phyloP scores from a whole-genome alignment of 2,329 filamentous ascomycete species.

The Fusarium sp. region DNA sequence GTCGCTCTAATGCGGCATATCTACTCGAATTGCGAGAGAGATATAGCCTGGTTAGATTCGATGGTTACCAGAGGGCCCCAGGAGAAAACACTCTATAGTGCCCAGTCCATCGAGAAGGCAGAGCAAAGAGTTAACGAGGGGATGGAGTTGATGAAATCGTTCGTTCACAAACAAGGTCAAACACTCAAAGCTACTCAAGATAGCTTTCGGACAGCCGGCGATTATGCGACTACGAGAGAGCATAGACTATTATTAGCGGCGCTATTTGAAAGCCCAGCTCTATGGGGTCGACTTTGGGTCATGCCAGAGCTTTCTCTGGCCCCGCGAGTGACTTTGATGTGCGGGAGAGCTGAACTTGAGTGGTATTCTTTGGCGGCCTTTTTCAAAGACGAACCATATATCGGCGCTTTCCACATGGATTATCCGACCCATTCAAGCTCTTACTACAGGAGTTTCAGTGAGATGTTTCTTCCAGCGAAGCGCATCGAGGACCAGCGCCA shows the following conservation, averaged over 20 bases:
- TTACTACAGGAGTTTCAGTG: not conserved
- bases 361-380: conserved; percentile 16
- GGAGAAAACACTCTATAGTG: not conserved
- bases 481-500: conserved; percentile 32
- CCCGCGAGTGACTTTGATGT: conserved; percentile 6
- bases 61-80: not conserved
- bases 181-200: conserved; percentile 12
- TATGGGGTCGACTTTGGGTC: conserved; percentile 29
- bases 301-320: conserved; percentile 35
- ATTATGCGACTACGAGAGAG: fast-evolving
- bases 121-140: not conserved
- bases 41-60: conserved; percentile 33
- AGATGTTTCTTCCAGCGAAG: conserved; percentile 7
- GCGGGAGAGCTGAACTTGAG: not conserved
- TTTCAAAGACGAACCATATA: conserved; percentile 29
- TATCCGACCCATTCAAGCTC: not conserved
- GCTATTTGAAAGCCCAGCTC: not conserved
- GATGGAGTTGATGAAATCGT: conserved; percentile 7
- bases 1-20: conserved; percentile 31
- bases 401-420: conserved; percentile 26
- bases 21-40: conserved; percentile 19
- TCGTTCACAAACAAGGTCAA: not conserved
- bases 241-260: fast-evolving
- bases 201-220: not conserved
- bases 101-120: fast-evolving